phyloP scores from a whole-genome alignment of 345 rosid species.

The Barbarea vulgaris region DNA sequence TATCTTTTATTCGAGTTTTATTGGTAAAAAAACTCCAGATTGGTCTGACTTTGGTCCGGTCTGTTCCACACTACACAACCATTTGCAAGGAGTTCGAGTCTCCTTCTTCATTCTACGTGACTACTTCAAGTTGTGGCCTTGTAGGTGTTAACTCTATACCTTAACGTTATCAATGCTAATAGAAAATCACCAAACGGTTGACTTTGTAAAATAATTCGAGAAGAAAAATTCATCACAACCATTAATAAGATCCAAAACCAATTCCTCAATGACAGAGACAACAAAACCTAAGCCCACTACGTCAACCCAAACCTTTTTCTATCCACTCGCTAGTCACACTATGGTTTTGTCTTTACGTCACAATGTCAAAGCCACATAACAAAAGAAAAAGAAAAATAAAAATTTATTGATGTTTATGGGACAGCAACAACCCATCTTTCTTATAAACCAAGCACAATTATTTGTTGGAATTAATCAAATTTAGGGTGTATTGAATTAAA shows the following conservation, averaged over 20 bases:
- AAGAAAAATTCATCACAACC: background rate
- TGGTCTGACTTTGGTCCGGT: background rate
- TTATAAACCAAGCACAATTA: background rate
- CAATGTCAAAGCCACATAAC: slow-evolving; percentile 74
- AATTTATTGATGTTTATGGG: slow-evolving; percentile 14
- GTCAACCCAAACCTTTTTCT: slow-evolving; percentile 51
- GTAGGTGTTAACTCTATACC: background rate
- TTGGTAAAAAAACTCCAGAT: background rate
- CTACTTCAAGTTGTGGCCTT: no score
- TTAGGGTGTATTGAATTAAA: no score
- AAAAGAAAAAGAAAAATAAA: slow-evolving; percentile 33
- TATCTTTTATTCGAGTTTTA: no score
- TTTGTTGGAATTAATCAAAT: no score
- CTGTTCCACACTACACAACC: background rate
- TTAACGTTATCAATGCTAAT: background rate
- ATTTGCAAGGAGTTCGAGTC: no score
- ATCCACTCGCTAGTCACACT: slow-evolving; percentile 16
- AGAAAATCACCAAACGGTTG: slow-evolving; percentile 8
- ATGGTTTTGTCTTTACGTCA: slow-evolving; percentile 28
- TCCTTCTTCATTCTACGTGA: no score
- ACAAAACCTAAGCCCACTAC: slow-evolving; percentile 54
- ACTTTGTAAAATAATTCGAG: slow-evolving; percentile 12
- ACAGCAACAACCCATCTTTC: background rate
- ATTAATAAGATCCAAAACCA: slow-evolving; percentile 15
- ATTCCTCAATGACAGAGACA: slow-evolving; percentile 3